A percentile compares a stretch with the other conserved stretches of the same genome.
phyloP scores from a whole-genome alignment of 2,329 filamentous ascomycete genomes.

The Xylariaceae sp. region DNA sequence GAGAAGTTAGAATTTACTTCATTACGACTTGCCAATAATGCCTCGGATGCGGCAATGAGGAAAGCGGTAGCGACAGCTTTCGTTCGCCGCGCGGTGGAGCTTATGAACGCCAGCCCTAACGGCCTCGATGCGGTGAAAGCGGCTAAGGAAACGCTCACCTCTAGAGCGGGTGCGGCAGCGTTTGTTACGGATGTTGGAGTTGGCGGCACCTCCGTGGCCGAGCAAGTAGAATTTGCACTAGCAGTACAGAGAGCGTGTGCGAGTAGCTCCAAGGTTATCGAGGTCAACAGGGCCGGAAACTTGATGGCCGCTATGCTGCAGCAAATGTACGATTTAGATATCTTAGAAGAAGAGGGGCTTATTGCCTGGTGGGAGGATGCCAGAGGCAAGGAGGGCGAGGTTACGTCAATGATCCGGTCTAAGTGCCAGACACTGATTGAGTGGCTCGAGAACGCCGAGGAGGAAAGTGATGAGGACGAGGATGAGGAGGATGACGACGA shows the following conservation, averaged over 20 bases:
- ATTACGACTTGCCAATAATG: constrained; percentile 85
- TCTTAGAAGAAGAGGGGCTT: constrained; percentile 85
- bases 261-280: constrained; percentile 57
- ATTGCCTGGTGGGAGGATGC: constrained; percentile 82
- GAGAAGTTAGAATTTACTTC: constrained; percentile 88
- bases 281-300: constrained; percentile 47
- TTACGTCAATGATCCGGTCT: constrained; percentile 65
- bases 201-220: constrained; percentile 61
- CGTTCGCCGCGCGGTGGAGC: constrained; percentile 71
- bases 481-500: constrained; percentile 54
- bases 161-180: constrained; percentile 48
- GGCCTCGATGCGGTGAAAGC: constrained; percentile 60
- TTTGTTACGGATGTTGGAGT: constrained; percentile 59
- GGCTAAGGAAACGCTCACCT: constrained; percentile 57
- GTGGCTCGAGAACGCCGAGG: constrained; percentile 73
- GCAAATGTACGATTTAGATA: constrained; percentile 77
- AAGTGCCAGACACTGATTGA: constrained; percentile 78
- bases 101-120: constrained; percentile 51
- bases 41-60: constrained; percentile 83
- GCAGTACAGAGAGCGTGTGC: constrained; percentile 76
- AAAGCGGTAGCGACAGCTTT: constrained; percentile 82
- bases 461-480: constrained; percentile 66
- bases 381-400: constrained; percentile 60
- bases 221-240: constrained; percentile 82
- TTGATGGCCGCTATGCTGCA: constrained; percentile 76